These are phyloP conservation scores for Prunus yedoensis DNA, from an alignment of 331 rosid genomes.

Conservation along the genomic window DNA sequence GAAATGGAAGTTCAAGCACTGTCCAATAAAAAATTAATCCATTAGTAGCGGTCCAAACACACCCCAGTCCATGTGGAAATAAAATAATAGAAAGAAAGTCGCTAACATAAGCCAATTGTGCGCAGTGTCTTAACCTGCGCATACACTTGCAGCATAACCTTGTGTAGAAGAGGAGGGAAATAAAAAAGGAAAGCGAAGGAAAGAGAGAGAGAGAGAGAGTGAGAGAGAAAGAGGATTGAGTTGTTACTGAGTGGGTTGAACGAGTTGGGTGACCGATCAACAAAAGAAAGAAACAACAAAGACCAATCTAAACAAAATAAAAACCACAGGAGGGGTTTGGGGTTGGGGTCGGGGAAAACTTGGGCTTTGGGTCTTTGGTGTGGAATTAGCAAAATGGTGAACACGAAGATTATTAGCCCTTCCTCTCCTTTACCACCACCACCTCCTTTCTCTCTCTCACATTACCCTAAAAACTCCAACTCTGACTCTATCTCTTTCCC, in stretches of 20 bases:
- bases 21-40: no score
- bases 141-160: slow-evolving; percentile 49
- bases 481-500: slow-evolving; percentile 20
- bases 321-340: slow-evolving; percentile 22
- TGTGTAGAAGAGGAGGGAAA: slow-evolving; percentile 27
- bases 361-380: slow-evolving; percentile 44
- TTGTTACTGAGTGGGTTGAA: slow-evolving; percentile 16
- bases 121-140: slow-evolving; percentile 41
- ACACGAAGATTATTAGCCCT: slow-evolving; percentile 51
- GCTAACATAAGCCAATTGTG: slow-evolving; percentile 29
- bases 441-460: slow-evolving; percentile 26
- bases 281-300: slow-evolving; percentile 18
- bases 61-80: background rate
- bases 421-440: slow-evolving; percentile 41
- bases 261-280: slow-evolving; percentile 45
- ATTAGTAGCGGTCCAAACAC: background rate
- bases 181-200: slow-evolving; percentile 11
- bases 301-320: slow-evolving; percentile 15
- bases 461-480: slow-evolving; percentile 18
- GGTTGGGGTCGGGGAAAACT: slow-evolving; percentile 18
- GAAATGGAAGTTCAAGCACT: no score
- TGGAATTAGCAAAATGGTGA: slow-evolving; percentile 74
- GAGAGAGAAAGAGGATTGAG: slow-evolving; percentile 28
- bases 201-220: slow-evolving; percentile 18
- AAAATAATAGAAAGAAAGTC: background rate